Base-by-base conservation (phyloP, 768 basidiomycete genomes). In the Mycena kentingensis region DNA sequence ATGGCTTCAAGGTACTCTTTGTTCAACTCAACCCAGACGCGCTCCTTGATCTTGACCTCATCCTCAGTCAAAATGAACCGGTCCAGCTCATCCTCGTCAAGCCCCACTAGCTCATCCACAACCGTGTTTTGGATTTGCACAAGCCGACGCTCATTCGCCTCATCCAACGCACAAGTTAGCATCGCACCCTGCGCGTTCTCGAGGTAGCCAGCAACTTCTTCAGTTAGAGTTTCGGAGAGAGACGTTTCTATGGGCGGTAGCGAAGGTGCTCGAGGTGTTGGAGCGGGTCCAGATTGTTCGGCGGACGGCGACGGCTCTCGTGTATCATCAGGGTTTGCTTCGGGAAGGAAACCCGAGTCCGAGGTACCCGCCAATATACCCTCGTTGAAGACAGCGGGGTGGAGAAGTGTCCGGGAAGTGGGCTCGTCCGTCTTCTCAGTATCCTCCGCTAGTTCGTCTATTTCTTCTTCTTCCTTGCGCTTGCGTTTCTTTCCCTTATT, bases 1-100 rank as follows among this genome's bases (percentile, higher is more conserved):
- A 95, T 75, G 15, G 87, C 85, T 65, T 93, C 88, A 29, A 98
- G 72, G 67, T 96, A 98, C 27, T 97, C 94, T 60, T 80, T 80
- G 67, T 97, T 97, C 63, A 93, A 75, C 70, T 95, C 93, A 42
- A 95, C 92, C 94, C 94, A 98, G 1, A 97, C 83, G 11, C 91
- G 84, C 67, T 93, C 91, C 68, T 90, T 98, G 63, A 92, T 77
- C 65, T 76, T 83, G 3, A 90, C 87, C 68, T 96, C 93, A 21
- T 87, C 88, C 29, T 87, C 86, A 7, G 78, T 82, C 21, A 94
- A 70, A 49, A 92, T 72, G 64, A 97, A 88, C 22, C 74, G 75
- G 66, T 96, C 88, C 36, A 97, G 77, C 65, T 98, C 94, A 5
- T 86, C 90, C 63, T 98, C 94, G 67, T 97, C 88, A n/a, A 98